phyloP scores from a whole-genome alignment of 1,284 basidiomycete genomes.

The Pseudozyma thailandica region DNA sequence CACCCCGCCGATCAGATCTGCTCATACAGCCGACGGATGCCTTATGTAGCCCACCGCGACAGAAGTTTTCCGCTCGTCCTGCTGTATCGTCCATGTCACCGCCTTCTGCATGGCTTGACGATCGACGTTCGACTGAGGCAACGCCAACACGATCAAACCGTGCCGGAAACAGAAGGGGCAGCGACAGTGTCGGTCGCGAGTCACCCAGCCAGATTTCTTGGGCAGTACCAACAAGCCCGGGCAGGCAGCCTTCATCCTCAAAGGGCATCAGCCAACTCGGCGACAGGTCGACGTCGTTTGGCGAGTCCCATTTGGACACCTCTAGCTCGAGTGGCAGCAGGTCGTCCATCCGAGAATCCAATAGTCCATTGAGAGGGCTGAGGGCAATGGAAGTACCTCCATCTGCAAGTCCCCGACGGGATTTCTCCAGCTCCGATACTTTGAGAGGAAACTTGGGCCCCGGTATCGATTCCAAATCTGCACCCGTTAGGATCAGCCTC shows the following conservation, averaged over 20 bases:
- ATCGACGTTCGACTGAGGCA: slow-evolving; percentile 26
- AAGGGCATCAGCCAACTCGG: neutral
- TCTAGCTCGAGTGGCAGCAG: neutral
- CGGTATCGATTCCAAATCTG: neutral
- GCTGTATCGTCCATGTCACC: slow-evolving; percentile 11
- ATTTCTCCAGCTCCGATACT: slow-evolving; percentile 43
- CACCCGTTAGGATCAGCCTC: neutral
- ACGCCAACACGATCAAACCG: slow-evolving; percentile 22
- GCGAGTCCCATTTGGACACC: neutral
- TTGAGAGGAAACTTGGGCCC: slow-evolving; percentile 12
- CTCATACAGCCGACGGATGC: slow-evolving; percentile 2
- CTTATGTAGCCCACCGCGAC: slow-evolving; percentile 10
- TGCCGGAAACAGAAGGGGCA: neutral
- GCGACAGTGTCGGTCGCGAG: slow-evolving; percentile 2
- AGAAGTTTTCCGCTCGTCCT: neutral
- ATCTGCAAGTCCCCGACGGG: slow-evolving; percentile 21
- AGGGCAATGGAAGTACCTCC: neutral
- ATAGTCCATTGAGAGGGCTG: neutral
- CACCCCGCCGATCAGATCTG: slow-evolving; percentile 9
- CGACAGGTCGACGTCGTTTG: neutral
- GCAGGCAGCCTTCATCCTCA: neutral
- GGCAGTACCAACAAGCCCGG: slow-evolving; percentile 3
- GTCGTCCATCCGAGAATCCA: neutral
- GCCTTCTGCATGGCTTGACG: slow-evolving; percentile 12
- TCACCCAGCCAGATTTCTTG: neutral